Percentiles rank a stretch among this genome's conserved stretches.
Evolutionary conservation across 2,329 filamentous ascomycete genomes (phyloP).

Genomic region (Monosporascus sp.): DNA sequence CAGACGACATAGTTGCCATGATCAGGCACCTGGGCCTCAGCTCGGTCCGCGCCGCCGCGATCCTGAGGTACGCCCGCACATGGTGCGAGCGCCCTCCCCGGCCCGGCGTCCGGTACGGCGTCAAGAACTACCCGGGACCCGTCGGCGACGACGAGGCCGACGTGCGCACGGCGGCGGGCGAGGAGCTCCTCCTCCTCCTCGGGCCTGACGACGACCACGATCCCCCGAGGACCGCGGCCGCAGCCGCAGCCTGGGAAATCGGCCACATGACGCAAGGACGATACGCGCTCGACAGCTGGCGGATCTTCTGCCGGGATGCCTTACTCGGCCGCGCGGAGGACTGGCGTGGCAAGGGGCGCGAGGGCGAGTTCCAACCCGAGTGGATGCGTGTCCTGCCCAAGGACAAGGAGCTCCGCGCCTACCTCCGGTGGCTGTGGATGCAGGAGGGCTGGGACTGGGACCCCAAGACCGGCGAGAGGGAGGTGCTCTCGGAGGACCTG

Average conservation of each 20-base stretch:
- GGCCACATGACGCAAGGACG: constrained; percentile 76
- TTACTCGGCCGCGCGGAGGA: constrained; percentile 60
- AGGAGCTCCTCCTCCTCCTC: not conserved
- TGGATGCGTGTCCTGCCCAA: constrained; percentile 81
- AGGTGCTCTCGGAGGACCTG: constrained; percentile 46
- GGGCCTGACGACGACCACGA: not conserved
- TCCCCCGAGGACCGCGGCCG: no score
- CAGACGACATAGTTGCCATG: constrained; percentile 51
- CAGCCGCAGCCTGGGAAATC: constrained; percentile 64
- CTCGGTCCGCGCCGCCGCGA: constrained; percentile 57
- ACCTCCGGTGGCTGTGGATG: constrained; percentile 87
- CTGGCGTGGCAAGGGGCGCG: constrained; percentile 56
- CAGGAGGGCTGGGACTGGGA: constrained; percentile 82
- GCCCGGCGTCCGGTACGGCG: constrained; percentile 47
- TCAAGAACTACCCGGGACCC: constrained; percentile 39
- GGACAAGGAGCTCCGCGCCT: constrained; percentile 88
- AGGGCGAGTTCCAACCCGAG: constrained; percentile 66
- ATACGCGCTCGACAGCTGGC: constrained; percentile 85
- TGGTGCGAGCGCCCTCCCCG: constrained; percentile 63
- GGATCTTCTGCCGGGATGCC: constrained; percentile 84
- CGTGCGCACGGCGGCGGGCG: constrained; percentile 14
- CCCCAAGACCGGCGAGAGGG: constrained; percentile 59
- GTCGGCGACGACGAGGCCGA: constrained; percentile 21
- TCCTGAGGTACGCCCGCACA: constrained; percentile 63
- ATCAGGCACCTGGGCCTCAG: constrained; percentile 69